Percentiles rank a stretch among this genome's conserved stretches.
Conservation (phyloP, 306 rosid species). For the Argentina anserina region DNA sequence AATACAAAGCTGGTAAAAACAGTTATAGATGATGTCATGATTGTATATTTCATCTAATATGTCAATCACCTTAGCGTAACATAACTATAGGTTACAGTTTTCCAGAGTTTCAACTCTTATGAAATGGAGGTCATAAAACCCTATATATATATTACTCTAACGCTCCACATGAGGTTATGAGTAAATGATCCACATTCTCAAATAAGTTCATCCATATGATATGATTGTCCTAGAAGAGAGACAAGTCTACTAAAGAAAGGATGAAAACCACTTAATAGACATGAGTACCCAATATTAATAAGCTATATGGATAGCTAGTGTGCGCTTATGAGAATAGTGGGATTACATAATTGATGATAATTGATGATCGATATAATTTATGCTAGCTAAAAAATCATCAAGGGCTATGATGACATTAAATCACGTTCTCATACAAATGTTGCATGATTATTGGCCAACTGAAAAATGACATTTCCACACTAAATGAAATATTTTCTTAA, state of each 20-base stretch:
- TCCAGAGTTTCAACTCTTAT: not conserved
- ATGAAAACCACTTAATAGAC: not conserved
- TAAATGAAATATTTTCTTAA: not conserved
- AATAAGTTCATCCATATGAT: not conserved
- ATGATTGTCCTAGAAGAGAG: not conserved
- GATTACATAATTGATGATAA: not conserved
- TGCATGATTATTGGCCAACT: not conserved
- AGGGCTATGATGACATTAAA: not conserved
- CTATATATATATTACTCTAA: too few species aligned
- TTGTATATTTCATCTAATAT: not conserved
- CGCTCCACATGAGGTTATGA: not conserved
- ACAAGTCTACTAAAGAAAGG: not conserved
- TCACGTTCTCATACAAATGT: not conserved
- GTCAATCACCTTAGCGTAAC: not conserved
- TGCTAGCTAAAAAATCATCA: not conserved
- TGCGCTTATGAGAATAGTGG: not conserved
- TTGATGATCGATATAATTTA: too few species aligned
- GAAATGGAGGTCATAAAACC: not conserved
- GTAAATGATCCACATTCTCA: not conserved
- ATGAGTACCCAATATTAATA: not conserved
- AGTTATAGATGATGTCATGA: not conserved
- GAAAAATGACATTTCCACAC: not conserved
- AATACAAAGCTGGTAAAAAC: not conserved
- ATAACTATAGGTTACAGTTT: not conserved
- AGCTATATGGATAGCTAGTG: not conserved